Percentiles rank a stretch among this genome's conserved stretches.
Evolutionary conservation across 192 early-diverging fungal species (phyloP).

Genomic region (Lobosporangium transversale): DNA sequence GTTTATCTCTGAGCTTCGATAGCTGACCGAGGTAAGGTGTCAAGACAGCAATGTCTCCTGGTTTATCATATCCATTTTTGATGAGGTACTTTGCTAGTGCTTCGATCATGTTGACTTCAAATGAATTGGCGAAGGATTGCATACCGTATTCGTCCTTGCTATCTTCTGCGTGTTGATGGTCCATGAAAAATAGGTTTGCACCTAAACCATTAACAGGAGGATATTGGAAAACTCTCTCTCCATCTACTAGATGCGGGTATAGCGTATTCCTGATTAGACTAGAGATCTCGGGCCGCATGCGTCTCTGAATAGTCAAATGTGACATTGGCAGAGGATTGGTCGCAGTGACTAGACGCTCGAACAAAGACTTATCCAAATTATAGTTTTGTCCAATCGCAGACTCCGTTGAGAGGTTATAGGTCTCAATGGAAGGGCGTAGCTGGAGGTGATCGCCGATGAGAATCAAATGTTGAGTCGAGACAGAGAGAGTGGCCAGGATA

Average conservation of each 20-base stretch:
- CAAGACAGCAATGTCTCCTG: constrained; percentile 61
- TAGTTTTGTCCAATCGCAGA: constrained; percentile 52
- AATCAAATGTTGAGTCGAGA: constrained; percentile 63
- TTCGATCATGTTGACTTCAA: constrained; percentile 63
- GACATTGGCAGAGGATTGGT: constrained; percentile 52
- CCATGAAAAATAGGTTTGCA: constrained; percentile 58
- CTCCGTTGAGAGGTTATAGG: constrained; percentile 46
- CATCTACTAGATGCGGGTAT: constrained; percentile 58
- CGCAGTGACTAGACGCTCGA: constrained; percentile 59
- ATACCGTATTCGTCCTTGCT: constrained; percentile 48
- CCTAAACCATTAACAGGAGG: constrained; percentile 55
- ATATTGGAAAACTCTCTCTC: constrained; percentile 24
- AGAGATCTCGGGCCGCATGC: constrained; percentile 65
- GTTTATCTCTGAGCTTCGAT: constrained; percentile 49
- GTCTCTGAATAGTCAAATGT: constrained; percentile 54
- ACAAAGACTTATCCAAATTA: constrained; percentile 57
- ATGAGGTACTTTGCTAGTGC: constrained; percentile 59
- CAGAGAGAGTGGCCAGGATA: constrained; percentile 57
- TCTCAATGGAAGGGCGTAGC: constrained; percentile 46
- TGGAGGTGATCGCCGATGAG: constrained; percentile 63
- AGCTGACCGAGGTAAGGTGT: constrained; percentile 68
- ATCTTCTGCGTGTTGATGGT: constrained; percentile 59
- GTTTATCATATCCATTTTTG: constrained; percentile 58
- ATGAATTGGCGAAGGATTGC: constrained; percentile 57
- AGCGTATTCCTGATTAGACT: constrained; percentile 58